Base-by-base conservation (phyloP, 495 filamentous ascomycete species). In the Penicillium steckii region DNA sequence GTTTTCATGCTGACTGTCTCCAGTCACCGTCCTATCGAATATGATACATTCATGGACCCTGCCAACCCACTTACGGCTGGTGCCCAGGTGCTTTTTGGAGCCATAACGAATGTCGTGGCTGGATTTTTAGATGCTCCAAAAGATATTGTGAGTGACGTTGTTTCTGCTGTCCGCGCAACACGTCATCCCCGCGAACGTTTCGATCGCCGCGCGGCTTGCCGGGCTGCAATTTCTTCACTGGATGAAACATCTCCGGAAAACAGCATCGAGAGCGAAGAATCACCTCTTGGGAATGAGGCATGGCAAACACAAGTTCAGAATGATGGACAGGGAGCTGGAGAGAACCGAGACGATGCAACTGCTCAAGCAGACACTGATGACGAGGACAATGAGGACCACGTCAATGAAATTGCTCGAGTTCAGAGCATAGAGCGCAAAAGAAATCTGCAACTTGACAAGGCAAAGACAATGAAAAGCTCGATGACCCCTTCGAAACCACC, bases 51-150 rank as follows among this genome's bases (percentile, higher is more conserved):
- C 42, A 81, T 87, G 32, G 79, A 90, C 48, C 85, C 88, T 3
- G 81, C 79, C 57, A 84, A 90, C 50, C 88, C 88, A 1, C 78
- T 92, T n/a, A 81, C 85, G 7, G 88, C 87, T 9, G 81, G 80
- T 26, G 83, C 89, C 1, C 82, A 84, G n/a, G 87, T 90, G 0
- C 66, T 96, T 2, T 71, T 93, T 10, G 90, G 90, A 7, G 88
- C 90, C 7, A 72, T 90, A 26, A 78, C 83, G 13, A 85, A 77
- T 50, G 80, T 97, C 44, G 78, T 87, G 59, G 88, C 93, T 79
- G 91, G 90, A 1, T 72, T 92, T 24, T 87, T 87, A 3, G 90
- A 95, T 56, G 81, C 96, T 19, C 92, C 93, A 0, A 74, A 79
- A 13, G 87, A 88, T n/a, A 80, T 95, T n/a, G 84, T 89, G 53